phyloP scores from a whole-genome alignment of 139 green algal genomes.

The Picochlorum sp. region DNA sequence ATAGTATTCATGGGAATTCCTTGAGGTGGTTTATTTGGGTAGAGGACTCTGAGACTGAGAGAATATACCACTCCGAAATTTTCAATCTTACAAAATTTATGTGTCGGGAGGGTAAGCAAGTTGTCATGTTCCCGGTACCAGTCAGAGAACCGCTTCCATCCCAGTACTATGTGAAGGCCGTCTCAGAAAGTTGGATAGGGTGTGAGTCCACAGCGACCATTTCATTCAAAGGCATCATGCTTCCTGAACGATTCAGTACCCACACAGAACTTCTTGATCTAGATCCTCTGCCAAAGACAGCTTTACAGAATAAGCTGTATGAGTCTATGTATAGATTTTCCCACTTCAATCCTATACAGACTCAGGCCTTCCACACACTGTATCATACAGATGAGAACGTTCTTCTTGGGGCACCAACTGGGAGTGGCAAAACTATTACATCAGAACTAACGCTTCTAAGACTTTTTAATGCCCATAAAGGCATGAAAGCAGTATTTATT shows the following conservation, averaged over 20 bases:
- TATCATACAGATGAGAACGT: conserved; percentile 94
- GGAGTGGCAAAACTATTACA: conserved; percentile 89
- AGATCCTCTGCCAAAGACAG: conserved; percentile 77
- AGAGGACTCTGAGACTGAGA: conserved; percentile 86
- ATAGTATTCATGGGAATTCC: conserved; percentile 53
- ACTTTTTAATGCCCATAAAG: conserved; percentile 61
- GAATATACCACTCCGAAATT: conserved; percentile 88
- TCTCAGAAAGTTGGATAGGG: conserved; percentile 74
- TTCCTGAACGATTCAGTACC: conserved; percentile 57
- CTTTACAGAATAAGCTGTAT: conserved; percentile 61
- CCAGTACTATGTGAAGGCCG: conserved; percentile 58
- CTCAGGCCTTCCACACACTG: conserved; percentile 92
- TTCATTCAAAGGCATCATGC: conserved; percentile 62
- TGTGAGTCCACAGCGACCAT: conserved; percentile 56
- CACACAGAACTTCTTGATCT: conserved; percentile 88
- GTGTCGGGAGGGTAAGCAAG: conserved; percentile 52
- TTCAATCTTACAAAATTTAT: conserved; percentile 87
- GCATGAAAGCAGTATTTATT: conserved; percentile 89
- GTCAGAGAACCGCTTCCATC: conserved; percentile 89
- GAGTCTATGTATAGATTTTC: conserved; percentile 82
- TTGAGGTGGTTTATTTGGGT: conserved; percentile 81
- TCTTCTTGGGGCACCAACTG: conserved; percentile 90
- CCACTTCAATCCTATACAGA: conserved; percentile 99
- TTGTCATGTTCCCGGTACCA: conserved; percentile 88
- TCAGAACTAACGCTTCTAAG: conserved; percentile 89